Evolutionary conservation across 139 green algal species (phyloP).

Genomic region (Zygnema circumcarinatum): DNA sequence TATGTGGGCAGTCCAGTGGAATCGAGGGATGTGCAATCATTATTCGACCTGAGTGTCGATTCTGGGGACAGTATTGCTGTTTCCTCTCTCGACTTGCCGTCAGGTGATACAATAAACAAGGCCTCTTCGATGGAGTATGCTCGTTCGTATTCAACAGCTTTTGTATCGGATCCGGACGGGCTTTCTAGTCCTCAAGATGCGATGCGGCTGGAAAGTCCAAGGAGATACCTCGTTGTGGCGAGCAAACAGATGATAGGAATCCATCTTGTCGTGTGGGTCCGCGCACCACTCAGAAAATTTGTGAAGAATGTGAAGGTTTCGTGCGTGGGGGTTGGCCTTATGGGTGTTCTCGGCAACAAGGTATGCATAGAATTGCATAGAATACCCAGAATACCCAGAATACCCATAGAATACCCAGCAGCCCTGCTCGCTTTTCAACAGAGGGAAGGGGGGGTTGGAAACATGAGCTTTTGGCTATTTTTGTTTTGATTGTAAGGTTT

Average conservation of each 20-base stretch:
- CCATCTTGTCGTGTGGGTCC: constrained; percentile 87
- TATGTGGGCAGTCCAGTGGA: neutral
- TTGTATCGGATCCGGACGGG: neutral
- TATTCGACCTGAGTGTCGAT: neutral
- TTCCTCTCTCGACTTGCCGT: neutral
- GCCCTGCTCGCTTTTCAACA: too few relatives aligned
- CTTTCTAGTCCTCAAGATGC: neutral
- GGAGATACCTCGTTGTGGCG: constrained; percentile 70
- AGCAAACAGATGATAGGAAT: constrained; percentile 85
- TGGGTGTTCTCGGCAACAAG: constrained; percentile 86
- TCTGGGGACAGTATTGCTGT: neutral
- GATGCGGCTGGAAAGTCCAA: neutral
- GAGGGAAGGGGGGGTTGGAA: too few relatives aligned
- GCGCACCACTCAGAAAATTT: constrained; percentile 65
- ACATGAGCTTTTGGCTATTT: too few relatives aligned
- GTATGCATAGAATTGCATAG: constrained; percentile 58
- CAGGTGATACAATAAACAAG: neutral
- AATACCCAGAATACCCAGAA: too few relatives aligned
- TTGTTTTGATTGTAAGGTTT: too few relatives aligned
- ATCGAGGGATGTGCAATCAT: neutral
- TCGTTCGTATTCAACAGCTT: neutral
- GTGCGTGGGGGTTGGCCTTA: constrained; percentile 71
- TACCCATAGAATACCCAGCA: too few relatives aligned
- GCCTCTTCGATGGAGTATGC: neutral
- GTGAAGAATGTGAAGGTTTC: constrained; percentile 74